A percentile compares a stretch with the other conserved stretches of the same genome.
These are phyloP conservation scores for Eutrema yunnanense DNA, from an alignment of 345 rosid species.

Conservation along the genomic window DNA sequence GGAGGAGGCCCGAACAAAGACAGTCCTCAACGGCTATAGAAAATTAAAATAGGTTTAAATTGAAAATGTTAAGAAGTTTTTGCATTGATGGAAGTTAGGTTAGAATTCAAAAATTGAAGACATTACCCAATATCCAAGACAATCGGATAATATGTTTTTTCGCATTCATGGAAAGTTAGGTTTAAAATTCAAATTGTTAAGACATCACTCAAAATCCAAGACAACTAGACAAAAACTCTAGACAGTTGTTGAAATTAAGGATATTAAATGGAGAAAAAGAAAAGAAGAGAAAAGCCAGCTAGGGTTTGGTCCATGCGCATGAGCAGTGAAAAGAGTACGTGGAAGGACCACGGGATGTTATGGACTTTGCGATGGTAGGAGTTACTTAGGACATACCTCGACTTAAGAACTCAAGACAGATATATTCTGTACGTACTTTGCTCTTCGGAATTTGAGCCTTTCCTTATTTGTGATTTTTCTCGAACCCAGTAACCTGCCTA, in stretches of 20 bases:
- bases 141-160: neutral
- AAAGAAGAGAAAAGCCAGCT: conserved; percentile 8
- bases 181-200: neutral
- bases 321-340: conserved; percentile 12
- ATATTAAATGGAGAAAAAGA: conserved; percentile 15
- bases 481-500: conserved; percentile 5
- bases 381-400: conserved; percentile 16
- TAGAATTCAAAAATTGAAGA: neutral
- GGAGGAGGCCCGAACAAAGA: too few relatives aligned
- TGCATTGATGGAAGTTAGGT: neutral
- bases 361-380: conserved; percentile 6
- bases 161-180: conserved; percentile 6
- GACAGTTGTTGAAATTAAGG: conserved; percentile 11
- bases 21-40: too few relatives aligned
- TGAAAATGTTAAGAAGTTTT: neutral
- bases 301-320: conserved; percentile 25
- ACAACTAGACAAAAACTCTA: conserved; percentile 11
- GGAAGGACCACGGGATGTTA: conserved; percentile 23
- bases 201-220: conserved; percentile 10
- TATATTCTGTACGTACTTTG: conserved; percentile 19
- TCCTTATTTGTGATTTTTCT: conserved; percentile 17
- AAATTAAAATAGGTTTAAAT: neutral
- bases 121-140: neutral
- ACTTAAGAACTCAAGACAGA: conserved; percentile 14
- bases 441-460: conserved; percentile 25